phyloP scores from a whole-genome alignment of 768 basidiomycete species.

The Termitomyces bulborhizus region DNA sequence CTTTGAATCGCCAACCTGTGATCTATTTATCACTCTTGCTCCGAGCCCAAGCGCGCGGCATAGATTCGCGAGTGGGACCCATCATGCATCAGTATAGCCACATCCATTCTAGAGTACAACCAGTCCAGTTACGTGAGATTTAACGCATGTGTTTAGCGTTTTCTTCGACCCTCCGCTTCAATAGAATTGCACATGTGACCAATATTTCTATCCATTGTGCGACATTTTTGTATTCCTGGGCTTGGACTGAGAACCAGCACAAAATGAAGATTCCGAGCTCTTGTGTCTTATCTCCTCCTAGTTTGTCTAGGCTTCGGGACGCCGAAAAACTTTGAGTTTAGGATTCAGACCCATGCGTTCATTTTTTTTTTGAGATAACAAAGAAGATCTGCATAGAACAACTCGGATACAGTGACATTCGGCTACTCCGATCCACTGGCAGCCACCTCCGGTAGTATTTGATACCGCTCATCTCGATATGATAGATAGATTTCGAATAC shows the following conservation, averaged over 20 bases:
- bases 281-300: constrained; percentile 7
- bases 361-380: constrained; percentile 4
- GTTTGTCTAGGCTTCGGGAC: constrained; percentile 1
- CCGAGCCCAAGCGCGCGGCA: constrained; percentile 16
- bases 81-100: constrained; percentile 17
- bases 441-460: not conserved
- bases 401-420: not conserved
- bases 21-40: constrained; percentile 15
- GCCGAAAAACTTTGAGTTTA: not conserved
- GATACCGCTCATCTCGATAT: not conserved
- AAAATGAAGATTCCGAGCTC: constrained; percentile 5
- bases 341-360: not conserved
- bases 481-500: no score
- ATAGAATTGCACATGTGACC: constrained; percentile 28
- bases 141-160: constrained; percentile 27
- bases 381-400: constrained; percentile 6
- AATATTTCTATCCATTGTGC: constrained; percentile 11
- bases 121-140: constrained; percentile 21
- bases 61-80: constrained; percentile 20
- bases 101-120: constrained; percentile 20
- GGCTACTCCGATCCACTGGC: not conserved
- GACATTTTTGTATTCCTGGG: not conserved
- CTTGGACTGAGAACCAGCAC: not conserved
- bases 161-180: constrained; percentile 27
- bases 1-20: not conserved